A percentile compares a stretch with the other conserved stretches of the same genome.
Conservation (phyloP, 345 rosid genomes). For the Odontarrhena argentea region DNA sequence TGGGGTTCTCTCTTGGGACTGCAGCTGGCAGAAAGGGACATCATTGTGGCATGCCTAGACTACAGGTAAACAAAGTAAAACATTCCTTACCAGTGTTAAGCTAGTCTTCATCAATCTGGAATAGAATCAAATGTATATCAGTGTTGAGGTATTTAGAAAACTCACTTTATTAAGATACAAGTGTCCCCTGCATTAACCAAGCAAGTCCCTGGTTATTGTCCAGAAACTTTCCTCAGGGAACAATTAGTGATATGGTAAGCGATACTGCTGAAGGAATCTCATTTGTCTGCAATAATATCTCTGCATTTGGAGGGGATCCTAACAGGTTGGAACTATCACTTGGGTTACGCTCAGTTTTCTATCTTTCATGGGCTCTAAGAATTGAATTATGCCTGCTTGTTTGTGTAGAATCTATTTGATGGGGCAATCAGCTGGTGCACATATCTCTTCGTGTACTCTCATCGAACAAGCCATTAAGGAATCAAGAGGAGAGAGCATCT, state of each 20-base stretch:
- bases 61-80: conserved; percentile 59
- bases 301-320: conserved; percentile 91
- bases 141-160: neutral
- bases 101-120: neutral
- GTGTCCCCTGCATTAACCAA: conserved; percentile 5
- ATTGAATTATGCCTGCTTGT: conserved; percentile 26
- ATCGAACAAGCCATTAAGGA: conserved; percentile 89
- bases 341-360: conserved; percentile 2
- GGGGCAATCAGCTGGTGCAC: conserved; percentile 99
- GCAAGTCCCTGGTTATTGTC: conserved; percentile 8
- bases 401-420: conserved; percentile 74
- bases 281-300: conserved; percentile 72
- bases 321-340: conserved; percentile 51
- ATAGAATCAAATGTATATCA: neutral
- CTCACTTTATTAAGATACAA: neutral
- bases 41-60: conserved; percentile 91
- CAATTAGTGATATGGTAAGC: conserved; percentile 83
- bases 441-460: conserved; percentile 88
- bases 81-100: neutral
- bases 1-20: conserved; percentile 97
- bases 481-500: conserved; percentile 56
- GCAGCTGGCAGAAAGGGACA: conserved; percentile 90
- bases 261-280: conserved; percentile 88
- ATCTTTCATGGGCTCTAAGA: conserved; percentile 1
- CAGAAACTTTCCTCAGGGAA: conserved; percentile 98